Evolutionary conservation across 345 rosid species (phyloP), one percentile per base, ranked within the genome.

Genomic region (Gossypium raimondii): DNA sequence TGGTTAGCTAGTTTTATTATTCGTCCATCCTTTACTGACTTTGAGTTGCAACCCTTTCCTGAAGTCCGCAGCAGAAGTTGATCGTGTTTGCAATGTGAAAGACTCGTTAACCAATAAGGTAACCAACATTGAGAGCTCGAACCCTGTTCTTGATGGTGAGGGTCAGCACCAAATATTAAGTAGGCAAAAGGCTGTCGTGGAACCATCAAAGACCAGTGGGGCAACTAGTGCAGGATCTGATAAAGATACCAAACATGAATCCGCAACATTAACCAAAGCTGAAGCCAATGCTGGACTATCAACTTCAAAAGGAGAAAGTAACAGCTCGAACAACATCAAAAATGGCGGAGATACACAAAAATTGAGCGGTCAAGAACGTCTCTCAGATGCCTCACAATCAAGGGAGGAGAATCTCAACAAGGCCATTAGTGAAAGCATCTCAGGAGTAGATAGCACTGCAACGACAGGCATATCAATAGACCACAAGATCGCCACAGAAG

Each of bases 41-140:
- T 65, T 53, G 24, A 73, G 77, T 68, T 67, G 55, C 78, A 75
- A 56, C 65, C 58, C 25, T 68, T 71, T 58, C 27, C 83, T 71
- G 65, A 67, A 70, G 10, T 67, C 78, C 29, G 44, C 72, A 7
- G 61, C 65, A 51, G 61, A 24, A 38, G 76, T 66, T 76, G 64
- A 43, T 58, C 52, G 24, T 1, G 48, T 17, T 6, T 18, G 51
- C 44, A 25, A 53, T 16, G 53, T 43, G 43, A 82, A 59, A 47
- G 74, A 72, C 57, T 11, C 67, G 47, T 60, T 44, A 22, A 27
- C 53, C 1, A n/a, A 52, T 53, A 66, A 77, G 4, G 20, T 60
- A 20, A 75, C 16, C 24, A 53, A 44, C 24, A 64, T 45, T 20
- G 78, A 66, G 62, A 73, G 48, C 52, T 55, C 24, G 44, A 75